These are phyloP conservation scores for Pseudocercospora cruenta DNA, from an alignment of 2,329 filamentous ascomycete species.

Conservation along the genomic window DNA sequence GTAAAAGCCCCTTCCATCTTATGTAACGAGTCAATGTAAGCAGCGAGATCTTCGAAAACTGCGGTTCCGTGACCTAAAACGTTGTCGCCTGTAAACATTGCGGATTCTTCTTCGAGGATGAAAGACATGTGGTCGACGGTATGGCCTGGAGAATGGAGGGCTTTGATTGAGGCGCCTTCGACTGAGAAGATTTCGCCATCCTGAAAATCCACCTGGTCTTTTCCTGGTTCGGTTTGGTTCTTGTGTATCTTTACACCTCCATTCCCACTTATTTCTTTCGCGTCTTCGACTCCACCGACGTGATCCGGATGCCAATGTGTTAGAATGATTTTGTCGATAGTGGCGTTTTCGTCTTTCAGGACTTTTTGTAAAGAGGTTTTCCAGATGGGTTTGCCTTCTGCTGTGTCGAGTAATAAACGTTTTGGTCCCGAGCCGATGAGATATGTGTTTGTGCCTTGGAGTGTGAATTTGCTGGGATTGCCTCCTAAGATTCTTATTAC, in stretches of 20 bases:
- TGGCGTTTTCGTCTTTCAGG: constrained; percentile 69
- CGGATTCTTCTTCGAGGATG: constrained; percentile 73
- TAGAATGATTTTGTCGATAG: constrained; percentile 70
- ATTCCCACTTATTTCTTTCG: constrained; percentile 46
- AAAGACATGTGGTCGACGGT: constrained; percentile 78
- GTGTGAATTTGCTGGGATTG: constrained; percentile 81
- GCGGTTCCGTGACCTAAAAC: constrained; percentile 80
- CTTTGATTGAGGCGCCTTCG: constrained; percentile 68
- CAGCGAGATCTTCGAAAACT: constrained; percentile 75
- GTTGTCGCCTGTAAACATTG: constrained; percentile 88
- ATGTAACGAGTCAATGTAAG: constrained; percentile 70
- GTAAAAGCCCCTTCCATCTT: constrained; percentile 68
- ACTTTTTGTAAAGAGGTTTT: constrained; percentile 65
- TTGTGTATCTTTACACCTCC: constrained; percentile 32
- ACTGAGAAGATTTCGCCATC: constrained; percentile 60
- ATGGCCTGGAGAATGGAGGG: constrained; percentile 73
- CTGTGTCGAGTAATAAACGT: constrained; percentile 87
- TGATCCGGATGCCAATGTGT: constrained; percentile 96
- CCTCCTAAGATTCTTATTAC: constrained; percentile 85
- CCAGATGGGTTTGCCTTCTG: constrained; percentile 79
- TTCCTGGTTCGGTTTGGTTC: constrained; percentile 12
- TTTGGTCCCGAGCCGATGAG: constrained; percentile 74
- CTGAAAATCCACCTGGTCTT: constrained; percentile 56
- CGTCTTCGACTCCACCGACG: constrained; percentile 71
- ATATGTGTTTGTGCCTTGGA: constrained; percentile 93